Base-by-base conservation (phyloP, 768 basidiomycete genomes). In the Coprinellus micaceus region DNA sequence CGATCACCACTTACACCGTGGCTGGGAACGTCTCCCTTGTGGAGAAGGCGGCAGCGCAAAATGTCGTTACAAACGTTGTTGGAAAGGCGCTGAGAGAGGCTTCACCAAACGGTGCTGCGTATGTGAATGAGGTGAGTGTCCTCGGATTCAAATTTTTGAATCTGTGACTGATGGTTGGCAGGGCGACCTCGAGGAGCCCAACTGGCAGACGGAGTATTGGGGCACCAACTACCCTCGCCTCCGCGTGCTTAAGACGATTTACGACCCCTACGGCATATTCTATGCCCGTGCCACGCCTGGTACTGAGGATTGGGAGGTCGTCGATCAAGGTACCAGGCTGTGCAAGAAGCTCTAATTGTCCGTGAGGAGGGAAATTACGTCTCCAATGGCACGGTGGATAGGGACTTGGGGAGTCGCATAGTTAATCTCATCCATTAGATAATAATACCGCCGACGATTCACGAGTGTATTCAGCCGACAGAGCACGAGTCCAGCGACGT, bases 201-300 rank as follows among this genome's bases (percentile, higher is more conserved):
- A 54, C n/a, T 60, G 59, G 59, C 59, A 60, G 56, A 28, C 36
- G 29, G 52, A 51, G 36, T 60, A 57, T 46, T 60, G 59, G 59
- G 59, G 59, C 15, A 49, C 43, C 1, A 60, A 60, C 28, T 60
- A 60, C 46, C 59, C 59, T 13, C 40, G 58, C 22, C 46, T 58
- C 17, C 22, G 28, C 28, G 45, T 36, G 54, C 19, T 55, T 17
- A 55, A 36, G 46, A 24, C 17, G 46, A 49, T 48, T 45, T 55
- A 45, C 45, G 54, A 55, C 48, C 30, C 30, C 7, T 12, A 22
- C 4, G 54, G 54, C 3, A 45, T 55, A 2, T 55, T 55, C 22
- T 55, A 55, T 55, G 54, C 54, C 2, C 33, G 46, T 30, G 48
- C 54, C 30, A 55, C 54, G 26, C 54, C 54, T 36, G 54, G 54